Evolutionary conservation across 2,329 filamentous ascomycete genomes (phyloP).

Genomic region (Pseudogymnoascus sp.): DNA sequence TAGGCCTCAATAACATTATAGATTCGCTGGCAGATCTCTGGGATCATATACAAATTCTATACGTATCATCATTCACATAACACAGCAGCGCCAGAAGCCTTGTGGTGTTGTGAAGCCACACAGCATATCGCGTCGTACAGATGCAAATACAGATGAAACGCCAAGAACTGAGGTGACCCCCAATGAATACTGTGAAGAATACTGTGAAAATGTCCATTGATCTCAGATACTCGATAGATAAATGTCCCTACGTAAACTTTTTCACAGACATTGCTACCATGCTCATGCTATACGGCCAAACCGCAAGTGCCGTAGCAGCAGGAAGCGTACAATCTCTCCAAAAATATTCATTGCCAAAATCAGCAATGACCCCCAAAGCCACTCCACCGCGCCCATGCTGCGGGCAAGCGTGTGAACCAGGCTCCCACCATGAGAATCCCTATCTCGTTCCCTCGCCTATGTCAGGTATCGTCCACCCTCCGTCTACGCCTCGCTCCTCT

Average conservation of each 20-base stretch:
- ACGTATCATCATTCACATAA: neutral
- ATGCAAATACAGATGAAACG: neutral
- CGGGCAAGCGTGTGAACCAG: neutral
- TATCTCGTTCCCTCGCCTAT: neutral
- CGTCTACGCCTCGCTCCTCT: slow-evolving; percentile 7
- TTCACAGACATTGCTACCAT: slow-evolving; percentile 6
- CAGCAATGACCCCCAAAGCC: neutral
- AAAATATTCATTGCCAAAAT: slow-evolving; percentile 1
- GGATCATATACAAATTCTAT: neutral
- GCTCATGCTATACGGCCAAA: neutral
- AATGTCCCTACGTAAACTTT: neutral
- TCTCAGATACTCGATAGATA: slow-evolving; percentile 2
- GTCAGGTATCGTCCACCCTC: neutral
- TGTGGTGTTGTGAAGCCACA: neutral
- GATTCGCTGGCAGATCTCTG: neutral
- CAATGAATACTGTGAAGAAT: neutral
- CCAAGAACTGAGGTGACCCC: neutral
- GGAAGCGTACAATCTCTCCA: slow-evolving; percentile 1
- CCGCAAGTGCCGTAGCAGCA: neutral
- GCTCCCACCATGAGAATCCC: neutral
- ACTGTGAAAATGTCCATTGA: slow-evolving; percentile 5
- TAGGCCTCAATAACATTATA: neutral
- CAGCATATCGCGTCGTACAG: neutral
- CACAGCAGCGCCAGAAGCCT: neutral
- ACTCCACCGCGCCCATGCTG: neutral